A percentile compares a stretch with the other conserved stretches of the same genome.
phyloP scores from a whole-genome alignment of 805 yeast species.

The Barnettozyma sp. region DNA sequence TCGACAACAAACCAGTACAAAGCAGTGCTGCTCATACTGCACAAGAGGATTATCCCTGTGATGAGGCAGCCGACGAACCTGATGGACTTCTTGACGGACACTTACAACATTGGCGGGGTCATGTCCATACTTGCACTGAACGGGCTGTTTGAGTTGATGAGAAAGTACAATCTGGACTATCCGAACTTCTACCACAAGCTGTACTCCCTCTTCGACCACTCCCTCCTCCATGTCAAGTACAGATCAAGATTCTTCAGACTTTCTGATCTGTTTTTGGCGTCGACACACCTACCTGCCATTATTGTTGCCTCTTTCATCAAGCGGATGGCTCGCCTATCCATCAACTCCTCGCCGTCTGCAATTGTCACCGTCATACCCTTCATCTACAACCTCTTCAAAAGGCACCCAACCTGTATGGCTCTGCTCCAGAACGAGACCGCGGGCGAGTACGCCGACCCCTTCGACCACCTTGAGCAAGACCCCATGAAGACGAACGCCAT shows the following conservation, averaged over 20 bases:
- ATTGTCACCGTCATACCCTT: conserved; percentile 86
- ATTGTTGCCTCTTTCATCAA: conserved; percentile 88
- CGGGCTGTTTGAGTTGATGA: conserved; percentile 83
- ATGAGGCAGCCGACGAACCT: conserved; percentile 71
- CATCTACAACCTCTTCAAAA: conserved; percentile 77
- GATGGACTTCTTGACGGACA: conserved; percentile 91
- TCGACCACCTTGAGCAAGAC: conserved; percentile 52
- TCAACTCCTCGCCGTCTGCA: conserved; percentile 83
- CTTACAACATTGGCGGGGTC: conserved; percentile 58
- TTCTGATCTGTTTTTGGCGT: conserved; percentile 75
- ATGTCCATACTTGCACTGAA: conserved; percentile 76
- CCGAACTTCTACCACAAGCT: conserved; percentile 83
- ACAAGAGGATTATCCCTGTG: conserved; percentile 77
- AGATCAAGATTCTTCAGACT: conserved; percentile 84
- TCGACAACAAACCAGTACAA: conserved; percentile 57
- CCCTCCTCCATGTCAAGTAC: conserved; percentile 68
- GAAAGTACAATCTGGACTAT: conserved; percentile 75
- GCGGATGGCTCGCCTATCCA: conserved; percentile 62
- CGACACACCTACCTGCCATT: conserved; percentile 79
- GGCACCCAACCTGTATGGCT: conserved; percentile 92
- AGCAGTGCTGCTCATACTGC: conserved; percentile 59
- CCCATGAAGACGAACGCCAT: conserved; percentile 78
- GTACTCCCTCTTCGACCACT: conserved; percentile 71
- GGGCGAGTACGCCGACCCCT: conserved; percentile 53
- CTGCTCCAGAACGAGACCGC: conserved; percentile 51